These are phyloP conservation scores for Cutaneotrichosporon cutaneum DNA, from an alignment of 1,284 basidiomycete genomes.

Conservation along the genomic window DNA sequence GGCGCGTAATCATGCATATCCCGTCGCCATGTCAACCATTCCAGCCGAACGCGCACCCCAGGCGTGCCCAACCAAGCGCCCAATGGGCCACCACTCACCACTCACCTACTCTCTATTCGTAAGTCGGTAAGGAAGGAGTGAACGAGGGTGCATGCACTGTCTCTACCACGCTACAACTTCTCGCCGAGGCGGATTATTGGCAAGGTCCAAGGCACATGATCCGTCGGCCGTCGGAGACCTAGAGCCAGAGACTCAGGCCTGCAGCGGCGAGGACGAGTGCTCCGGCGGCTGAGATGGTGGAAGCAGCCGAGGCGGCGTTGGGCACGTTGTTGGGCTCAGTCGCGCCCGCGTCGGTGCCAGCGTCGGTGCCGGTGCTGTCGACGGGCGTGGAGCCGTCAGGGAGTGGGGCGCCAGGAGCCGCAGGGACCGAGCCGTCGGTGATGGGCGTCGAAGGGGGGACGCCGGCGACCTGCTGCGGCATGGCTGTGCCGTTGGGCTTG, in stretches of 20 bases:
- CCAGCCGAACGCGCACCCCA: no score
- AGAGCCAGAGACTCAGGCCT: neutral
- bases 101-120: no score
- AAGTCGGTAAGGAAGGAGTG: no score
- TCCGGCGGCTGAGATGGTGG: neutral
- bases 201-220: neutral
- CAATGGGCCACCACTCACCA: no score
- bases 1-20: no score
- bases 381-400: neutral
- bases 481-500: slow-evolving; percentile 20
- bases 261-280: neutral
- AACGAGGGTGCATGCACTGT: no score
- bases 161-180: neutral
- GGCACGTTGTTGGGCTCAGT: neutral
- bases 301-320: neutral
- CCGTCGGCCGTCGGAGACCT: neutral
- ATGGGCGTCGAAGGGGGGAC: neutral
- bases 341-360: neutral
- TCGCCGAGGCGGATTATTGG: neutral
- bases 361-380: neutral
- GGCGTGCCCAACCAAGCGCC: no score
- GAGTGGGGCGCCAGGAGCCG: neutral
- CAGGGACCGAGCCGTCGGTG: neutral
- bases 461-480: slow-evolving; percentile 10
- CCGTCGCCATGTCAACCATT: no score